phyloP scores from a whole-genome alignment of 2,329 filamentous ascomycete genomes.

The Triangularia verruculosa region DNA sequence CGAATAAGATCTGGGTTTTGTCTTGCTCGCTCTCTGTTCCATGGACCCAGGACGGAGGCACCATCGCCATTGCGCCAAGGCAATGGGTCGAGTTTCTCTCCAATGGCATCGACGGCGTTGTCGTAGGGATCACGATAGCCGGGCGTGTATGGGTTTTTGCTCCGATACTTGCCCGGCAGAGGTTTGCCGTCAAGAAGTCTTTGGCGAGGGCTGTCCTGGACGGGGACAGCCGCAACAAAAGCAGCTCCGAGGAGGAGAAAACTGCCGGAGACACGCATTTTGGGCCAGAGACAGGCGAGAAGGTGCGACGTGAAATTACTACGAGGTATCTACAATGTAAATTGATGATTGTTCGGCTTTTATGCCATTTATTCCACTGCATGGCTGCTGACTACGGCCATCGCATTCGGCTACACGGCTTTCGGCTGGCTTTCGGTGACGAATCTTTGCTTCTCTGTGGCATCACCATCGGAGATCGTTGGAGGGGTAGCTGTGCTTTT shows the following conservation, averaged over 20 bases:
- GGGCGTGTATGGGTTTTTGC: slow-evolving; percentile 54
- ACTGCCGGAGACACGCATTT: slow-evolving; percentile 16
- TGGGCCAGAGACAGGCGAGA: not conserved
- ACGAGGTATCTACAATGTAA: not conserved
- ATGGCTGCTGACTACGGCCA: not conserved
- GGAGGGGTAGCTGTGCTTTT: not conserved
- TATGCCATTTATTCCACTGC: not conserved
- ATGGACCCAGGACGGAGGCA: slow-evolving; percentile 65
- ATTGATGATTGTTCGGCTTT: not conserved
- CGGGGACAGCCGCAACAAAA: slow-evolving; percentile 29
- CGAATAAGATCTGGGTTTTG: slow-evolving; percentile 70
- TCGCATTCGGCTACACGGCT: not conserved
- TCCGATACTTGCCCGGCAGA: slow-evolving; percentile 43
- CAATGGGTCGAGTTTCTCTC: slow-evolving; percentile 59
- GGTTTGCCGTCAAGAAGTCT: slow-evolving; percentile 50
- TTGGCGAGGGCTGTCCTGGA: slow-evolving; percentile 53
- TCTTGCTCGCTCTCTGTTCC: slow-evolving; percentile 64
- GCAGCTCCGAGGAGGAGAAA: slow-evolving; percentile 24
- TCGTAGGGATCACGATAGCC: slow-evolving; percentile 61
- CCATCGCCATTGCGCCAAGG: slow-evolving; percentile 64
- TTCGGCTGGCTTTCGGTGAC: too few relatives aligned
- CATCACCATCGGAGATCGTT: not conserved
- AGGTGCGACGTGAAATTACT: not conserved
- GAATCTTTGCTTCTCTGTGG: not conserved
- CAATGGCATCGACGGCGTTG: slow-evolving; percentile 58